Evolutionary conservation across 108 stramenopile genomes (phyloP).

Genomic region (Skeletonema tropicum): DNA sequence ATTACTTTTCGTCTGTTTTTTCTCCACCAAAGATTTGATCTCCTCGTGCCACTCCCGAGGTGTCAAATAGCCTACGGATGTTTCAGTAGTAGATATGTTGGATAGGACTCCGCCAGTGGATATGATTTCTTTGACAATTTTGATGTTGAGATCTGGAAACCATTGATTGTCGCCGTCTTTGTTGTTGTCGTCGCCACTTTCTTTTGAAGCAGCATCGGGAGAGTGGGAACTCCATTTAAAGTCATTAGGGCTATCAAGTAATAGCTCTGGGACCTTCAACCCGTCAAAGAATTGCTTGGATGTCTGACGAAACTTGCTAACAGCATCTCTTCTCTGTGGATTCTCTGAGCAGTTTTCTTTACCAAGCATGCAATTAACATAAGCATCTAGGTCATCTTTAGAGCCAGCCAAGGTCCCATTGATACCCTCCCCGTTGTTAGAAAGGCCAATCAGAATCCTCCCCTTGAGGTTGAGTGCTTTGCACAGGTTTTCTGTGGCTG

Average conservation of each 20-base stretch:
- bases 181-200: slow-evolving; percentile 1
- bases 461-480: slow-evolving; percentile 60
- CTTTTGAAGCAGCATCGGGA: not conserved
- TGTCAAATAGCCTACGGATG: slow-evolving; percentile 75
- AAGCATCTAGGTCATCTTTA: slow-evolving; percentile 44
- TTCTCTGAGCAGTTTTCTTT: not conserved
- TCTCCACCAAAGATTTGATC: slow-evolving; percentile 30
- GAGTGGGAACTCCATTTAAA: slow-evolving; percentile 72
- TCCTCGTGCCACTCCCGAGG: slow-evolving; percentile 81
- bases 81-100: slow-evolving; percentile 62
- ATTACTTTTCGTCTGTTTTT: slow-evolving; percentile 15
- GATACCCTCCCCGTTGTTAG: slow-evolving; percentile 73
- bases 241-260: slow-evolving; percentile 52
- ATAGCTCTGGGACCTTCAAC: slow-evolving; percentile 41
- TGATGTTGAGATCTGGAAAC: slow-evolving; percentile 86
- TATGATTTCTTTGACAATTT: slow-evolving; percentile 82
- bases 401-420: slow-evolving; percentile 83
- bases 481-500: slow-evolving; percentile 63
- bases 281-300: slow-evolving; percentile 52
- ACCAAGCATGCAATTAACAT: slow-evolving; percentile 56
- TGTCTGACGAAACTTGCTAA: slow-evolving; percentile 48
- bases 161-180: slow-evolving; percentile 1
- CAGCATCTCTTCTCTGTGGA: not conserved
- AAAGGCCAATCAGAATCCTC: slow-evolving; percentile 73
- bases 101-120: slow-evolving; percentile 75